Evolutionary conservation across 805 yeast species (phyloP).

Genomic region (Yarrowia sp.): DNA sequence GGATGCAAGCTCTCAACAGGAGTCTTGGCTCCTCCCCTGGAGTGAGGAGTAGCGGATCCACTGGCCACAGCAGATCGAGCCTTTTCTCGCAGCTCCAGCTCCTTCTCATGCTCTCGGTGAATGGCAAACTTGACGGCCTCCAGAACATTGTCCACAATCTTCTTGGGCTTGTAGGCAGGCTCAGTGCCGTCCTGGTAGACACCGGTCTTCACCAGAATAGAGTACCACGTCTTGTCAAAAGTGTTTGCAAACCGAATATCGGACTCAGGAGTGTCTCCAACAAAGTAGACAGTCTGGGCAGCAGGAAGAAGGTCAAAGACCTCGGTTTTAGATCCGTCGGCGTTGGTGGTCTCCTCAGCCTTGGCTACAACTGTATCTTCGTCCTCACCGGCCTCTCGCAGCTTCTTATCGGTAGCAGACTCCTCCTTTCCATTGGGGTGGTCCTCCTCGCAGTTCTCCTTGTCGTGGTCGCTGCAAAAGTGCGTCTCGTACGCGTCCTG

Average conservation of each 20-base stretch:
- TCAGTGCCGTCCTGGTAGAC: constrained; percentile 81
- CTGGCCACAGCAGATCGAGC: constrained; percentile 30
- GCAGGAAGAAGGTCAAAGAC: constrained; percentile 68
- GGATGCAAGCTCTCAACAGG: constrained; percentile 29
- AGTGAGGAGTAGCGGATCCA: constrained; percentile 22
- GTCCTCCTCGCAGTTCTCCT: constrained; percentile 44
- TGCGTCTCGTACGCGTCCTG: constrained; percentile 77
- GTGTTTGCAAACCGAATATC: constrained; percentile 88
- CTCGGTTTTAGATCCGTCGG: constrained; percentile 50
- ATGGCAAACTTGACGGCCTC: constrained; percentile 85
- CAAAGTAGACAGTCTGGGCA: constrained; percentile 85
- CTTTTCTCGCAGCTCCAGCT: constrained; percentile 58
- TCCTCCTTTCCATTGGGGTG: not conserved
- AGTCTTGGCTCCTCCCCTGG: constrained; percentile 7
- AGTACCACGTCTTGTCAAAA: constrained; percentile 83
- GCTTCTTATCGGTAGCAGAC: constrained; percentile 18
- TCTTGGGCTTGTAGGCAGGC: constrained; percentile 82
- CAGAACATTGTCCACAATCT: constrained; percentile 72
- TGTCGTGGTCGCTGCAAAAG: constrained; percentile 56
- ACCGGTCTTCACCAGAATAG: constrained; percentile 85
- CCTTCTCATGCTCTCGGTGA: constrained; percentile 77
- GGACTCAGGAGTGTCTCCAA: constrained; percentile 89
- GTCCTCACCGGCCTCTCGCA: not conserved
- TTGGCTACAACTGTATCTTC: constrained; percentile 45
- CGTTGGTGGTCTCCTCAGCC: constrained; percentile 52